A percentile compares a stretch with the other conserved stretches of the same genome.
Conservation (phyloP, 2,329 filamentous ascomycete species). For the Cordyceps cicadae region DNA sequence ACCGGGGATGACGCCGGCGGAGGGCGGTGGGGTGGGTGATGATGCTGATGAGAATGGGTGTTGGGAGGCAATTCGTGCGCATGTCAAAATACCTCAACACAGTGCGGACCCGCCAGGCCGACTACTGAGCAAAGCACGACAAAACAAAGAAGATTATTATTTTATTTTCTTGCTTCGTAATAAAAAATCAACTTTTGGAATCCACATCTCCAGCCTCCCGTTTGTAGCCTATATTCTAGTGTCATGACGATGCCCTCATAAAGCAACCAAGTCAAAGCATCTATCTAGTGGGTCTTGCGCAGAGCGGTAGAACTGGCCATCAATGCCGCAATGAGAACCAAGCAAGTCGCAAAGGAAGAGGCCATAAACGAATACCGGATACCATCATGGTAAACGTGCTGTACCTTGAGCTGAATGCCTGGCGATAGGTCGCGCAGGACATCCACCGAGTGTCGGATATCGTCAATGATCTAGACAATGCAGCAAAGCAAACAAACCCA, state of each 20-base stretch:
- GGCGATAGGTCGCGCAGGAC: slow-evolving; percentile 45
- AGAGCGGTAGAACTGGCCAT: slow-evolving; percentile 23
- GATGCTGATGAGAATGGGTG: background rate
- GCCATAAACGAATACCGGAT: slow-evolving; percentile 47
- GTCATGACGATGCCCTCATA: background rate
- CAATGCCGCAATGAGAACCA: slow-evolving; percentile 31
- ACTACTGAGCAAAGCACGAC: background rate
- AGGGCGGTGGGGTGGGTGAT: background rate
- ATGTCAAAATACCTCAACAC: slow-evolving; percentile 4
- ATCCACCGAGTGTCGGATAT: slow-evolving; percentile 53
- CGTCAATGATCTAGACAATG: slow-evolving; percentile 44
- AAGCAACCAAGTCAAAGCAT: background rate
- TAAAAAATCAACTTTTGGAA: background rate
- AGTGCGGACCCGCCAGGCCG: background rate
- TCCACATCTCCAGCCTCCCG: background rate
- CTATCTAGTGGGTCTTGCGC: slow-evolving; percentile 22
- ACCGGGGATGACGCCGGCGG: no score
- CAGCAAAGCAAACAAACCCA: background rate
- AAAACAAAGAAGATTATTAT: background rate
- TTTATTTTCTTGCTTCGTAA: no score
- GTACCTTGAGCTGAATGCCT: slow-evolving; percentile 47
- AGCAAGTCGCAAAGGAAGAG: slow-evolving; percentile 41
- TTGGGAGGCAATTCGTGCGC: no score
- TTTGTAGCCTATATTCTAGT: background rate
- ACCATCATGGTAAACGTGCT: slow-evolving; percentile 52